Base-by-base conservation (phyloP, 2,329 filamentous ascomycete species). In the Penicillium sp. region DNA sequence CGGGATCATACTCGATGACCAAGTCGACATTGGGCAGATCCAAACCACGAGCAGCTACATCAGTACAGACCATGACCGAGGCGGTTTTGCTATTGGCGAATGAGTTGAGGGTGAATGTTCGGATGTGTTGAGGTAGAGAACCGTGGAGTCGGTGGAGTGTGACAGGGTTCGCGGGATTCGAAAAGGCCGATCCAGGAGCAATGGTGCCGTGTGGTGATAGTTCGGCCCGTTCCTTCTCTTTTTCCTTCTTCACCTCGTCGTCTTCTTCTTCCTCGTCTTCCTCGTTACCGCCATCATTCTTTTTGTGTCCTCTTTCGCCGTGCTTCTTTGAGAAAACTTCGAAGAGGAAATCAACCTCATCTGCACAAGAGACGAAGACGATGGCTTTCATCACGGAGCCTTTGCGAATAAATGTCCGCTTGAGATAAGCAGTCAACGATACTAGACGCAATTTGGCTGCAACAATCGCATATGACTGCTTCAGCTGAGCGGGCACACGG, bases 321-420 rank as follows among this genome's bases (percentile, higher is more conserved):
- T 71, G 63, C 51, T 76, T 75, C 18, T 77, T 78, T 6, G 82
- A 88, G 58, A 99, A 85, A 3, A 96, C 79, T 60, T 96, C 90
- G 73, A 92, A 98, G 74, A 98, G 94, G 69, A 97, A 99, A 73
- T 99, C 92, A 59, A 98, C 95, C 1, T 92, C 95, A 74, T 99
- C 95, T 19, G 95, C 93, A 70, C 95, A 99, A 11, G 94, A 96
- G 50, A 99, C 90, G 78, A 99, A 99, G 37, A 99, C 83, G 60
- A 99, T 97, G 22, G 90, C 91, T 76, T 99, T 98, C 91, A 96
- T 97, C 18, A 96, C 90, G 1, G 91, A 92, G 0, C 92, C 94
- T 74, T 90, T 91, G 18, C 93, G 85, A 58, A 91, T 88, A 75
- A 99, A 98, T 0, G 92, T 88, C 18, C 92, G 88, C 73, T 94